phyloP scores from a whole-genome alignment of 768 basidiomycete species.

The Pisolithus orientalis region DNA sequence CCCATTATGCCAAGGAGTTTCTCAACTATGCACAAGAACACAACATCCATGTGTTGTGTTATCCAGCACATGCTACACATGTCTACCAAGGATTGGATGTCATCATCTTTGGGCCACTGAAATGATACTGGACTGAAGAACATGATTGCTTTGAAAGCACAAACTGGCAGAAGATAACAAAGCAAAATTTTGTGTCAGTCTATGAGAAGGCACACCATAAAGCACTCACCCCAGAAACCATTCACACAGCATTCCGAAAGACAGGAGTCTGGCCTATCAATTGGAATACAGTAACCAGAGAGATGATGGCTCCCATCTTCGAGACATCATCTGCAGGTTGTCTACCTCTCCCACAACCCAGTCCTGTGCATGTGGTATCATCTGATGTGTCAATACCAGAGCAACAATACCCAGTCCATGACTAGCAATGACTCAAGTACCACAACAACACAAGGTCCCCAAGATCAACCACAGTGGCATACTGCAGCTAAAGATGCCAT shows the following conservation, averaged over 20 bases:
- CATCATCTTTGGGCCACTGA: conserved; percentile 27
- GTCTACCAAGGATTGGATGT: conserved; percentile 39
- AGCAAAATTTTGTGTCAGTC: conserved; percentile 32
- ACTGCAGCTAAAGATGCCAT: background rate
- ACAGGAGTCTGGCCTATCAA: conserved; percentile 36
- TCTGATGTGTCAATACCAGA: background rate
- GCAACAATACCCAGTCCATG: background rate
- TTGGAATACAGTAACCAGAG: conserved; percentile 10
- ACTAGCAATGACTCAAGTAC: background rate
- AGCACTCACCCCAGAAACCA: conserved; percentile 26
- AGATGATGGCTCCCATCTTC: conserved; percentile 24
- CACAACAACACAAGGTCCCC: too few relatives aligned
- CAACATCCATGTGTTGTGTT: conserved; percentile 36
- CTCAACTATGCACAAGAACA: conserved; percentile 22
- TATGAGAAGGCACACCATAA: conserved; percentile 27
- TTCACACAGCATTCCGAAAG: conserved; percentile 31
- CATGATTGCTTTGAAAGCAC: conserved; percentile 5
- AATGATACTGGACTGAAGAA: conserved; percentile 18
- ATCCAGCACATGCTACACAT: conserved; percentile 42
- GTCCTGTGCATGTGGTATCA: background rate
- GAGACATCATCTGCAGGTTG: conserved; percentile 18
- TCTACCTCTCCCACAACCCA: conserved; percentile 13
- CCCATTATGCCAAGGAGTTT: conserved; percentile 13
- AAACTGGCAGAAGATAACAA: conserved; percentile 27
- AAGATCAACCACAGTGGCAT: background rate